Percentiles rank a stretch among this genome's conserved stretches.
These are phyloP conservation scores for Solanum lycopersicoides DNA, from an alignment of 257 asterid genomes.

Conservation along the genomic window DNA sequence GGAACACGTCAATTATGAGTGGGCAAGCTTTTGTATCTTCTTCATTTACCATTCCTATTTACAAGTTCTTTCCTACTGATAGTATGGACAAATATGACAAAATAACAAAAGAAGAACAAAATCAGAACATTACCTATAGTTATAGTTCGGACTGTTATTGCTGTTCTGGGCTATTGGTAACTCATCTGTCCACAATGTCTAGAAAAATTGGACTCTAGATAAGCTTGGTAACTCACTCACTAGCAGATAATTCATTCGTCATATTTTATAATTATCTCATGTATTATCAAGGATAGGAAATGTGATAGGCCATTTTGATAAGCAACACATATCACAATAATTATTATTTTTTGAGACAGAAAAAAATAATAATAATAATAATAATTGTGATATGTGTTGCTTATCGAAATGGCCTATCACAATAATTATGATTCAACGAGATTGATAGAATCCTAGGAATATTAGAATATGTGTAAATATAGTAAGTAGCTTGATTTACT, in stretches of 20 bases:
- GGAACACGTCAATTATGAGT: not conserved
- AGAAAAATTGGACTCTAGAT: not conserved
- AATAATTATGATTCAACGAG: not conserved
- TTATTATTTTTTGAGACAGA: not conserved
- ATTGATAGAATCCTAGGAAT: not conserved
- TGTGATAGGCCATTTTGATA: not conserved
- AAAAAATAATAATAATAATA: no score
- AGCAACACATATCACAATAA: not conserved
- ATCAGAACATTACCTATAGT: not conserved
- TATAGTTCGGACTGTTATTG: not conserved
- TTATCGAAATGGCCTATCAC: no score
- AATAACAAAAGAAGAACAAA: not conserved
- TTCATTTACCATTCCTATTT: not conserved
- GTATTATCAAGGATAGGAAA: not conserved
- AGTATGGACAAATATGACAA: not conserved
- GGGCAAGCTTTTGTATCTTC: not conserved
- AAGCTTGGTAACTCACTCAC: not conserved
- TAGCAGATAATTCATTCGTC: not conserved
- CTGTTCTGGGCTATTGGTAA: not conserved
- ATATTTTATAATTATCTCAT: not conserved
- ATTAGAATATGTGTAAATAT: not conserved
- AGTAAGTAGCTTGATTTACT: not conserved
- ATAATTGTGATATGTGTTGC: no score
- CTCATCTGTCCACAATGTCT: not conserved
- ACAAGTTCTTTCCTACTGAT: not conserved